Evolutionary conservation across 768 basidiomycete species (phyloP).

Genomic region (Tylopilus rubrobrunneus): DNA sequence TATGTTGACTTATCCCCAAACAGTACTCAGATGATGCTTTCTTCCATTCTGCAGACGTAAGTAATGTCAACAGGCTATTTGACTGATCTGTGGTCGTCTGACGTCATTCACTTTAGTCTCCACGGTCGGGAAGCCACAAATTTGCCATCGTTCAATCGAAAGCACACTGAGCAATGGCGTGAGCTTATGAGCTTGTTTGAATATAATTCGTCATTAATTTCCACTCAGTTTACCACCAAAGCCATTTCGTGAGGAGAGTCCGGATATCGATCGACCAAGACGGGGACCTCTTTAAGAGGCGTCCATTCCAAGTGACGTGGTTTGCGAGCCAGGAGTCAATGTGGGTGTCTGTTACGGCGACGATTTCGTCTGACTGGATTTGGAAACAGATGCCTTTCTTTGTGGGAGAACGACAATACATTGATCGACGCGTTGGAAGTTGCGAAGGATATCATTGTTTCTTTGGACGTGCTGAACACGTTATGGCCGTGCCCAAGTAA

Average conservation of each 20-base stretch:
- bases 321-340: constrained; percentile 63
- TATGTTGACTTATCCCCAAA: constrained; percentile 12
- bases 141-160: constrained; percentile 59
- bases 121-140: constrained; percentile 47
- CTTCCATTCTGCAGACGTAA: constrained; percentile 62
- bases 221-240: constrained; percentile 60
- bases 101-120: constrained; percentile 36
- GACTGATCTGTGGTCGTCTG: not conserved
- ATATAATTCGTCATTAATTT: constrained; percentile 1
- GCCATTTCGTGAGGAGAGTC: constrained; percentile 59
- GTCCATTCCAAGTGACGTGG: constrained; percentile 71
- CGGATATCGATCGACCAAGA: constrained; percentile 51
- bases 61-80: constrained; percentile 22
- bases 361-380: not conserved
- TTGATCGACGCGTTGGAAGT: constrained; percentile 59
- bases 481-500: constrained; percentile 62
- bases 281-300: constrained; percentile 56
- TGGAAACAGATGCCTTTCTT: constrained; percentile 49
- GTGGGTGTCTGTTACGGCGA: constrained; percentile 33
- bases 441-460: constrained; percentile 58
- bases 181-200: constrained; percentile 30
- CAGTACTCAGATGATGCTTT: constrained; percentile 63
- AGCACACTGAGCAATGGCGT: constrained; percentile 80
- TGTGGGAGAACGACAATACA: constrained; percentile 62
- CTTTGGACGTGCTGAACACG: constrained; percentile 63